Base-by-base conservation (phyloP, 169 alveolate genomes). In the Plasmodium knowlesi region DNA sequence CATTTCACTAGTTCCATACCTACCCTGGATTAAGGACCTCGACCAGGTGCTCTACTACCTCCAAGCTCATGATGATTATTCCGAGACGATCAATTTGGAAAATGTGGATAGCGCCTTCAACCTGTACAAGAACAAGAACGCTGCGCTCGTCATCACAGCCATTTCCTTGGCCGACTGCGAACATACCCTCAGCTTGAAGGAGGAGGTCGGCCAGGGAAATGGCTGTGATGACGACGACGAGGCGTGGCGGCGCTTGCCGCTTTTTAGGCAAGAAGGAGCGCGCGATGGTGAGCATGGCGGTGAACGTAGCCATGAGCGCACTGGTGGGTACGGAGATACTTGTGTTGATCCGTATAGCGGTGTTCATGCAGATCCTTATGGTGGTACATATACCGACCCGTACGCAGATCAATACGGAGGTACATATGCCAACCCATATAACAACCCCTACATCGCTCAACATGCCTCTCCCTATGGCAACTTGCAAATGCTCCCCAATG, bases 21-120 rank as follows among this genome's bases (percentile, higher is more conserved):
- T 96, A 4, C 98, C 98, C 53, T 96, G 98, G 98, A 90, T 96
- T 14, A 92, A 96, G 28, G 96, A 96, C 67, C 92, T 95, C 37
- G 96, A 95, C 76, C 80, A 96, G 28, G 97, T 96, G 32, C 85
- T 95, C 41, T 95, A 94, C 39, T 95, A 95, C 93, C 92, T 96
- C 41, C 91, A 95, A 32, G 96, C 98, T n/a, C 89, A 93, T 22
- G 96, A 96, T 57, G 98, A 96, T 37, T 96, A 92, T 71, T 95
- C 97, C 32, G 97, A 96, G 93, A 94, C 97, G 8, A 78, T 96
- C 43, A 93, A 96, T 57, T 61, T 96, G 50, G 84, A 94, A 71
- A 92, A 92, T 72, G 73, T 96, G 46, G 96, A 96, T 25, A 91
- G 9, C 53, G 94, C 94, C 10, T 80, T 92, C 41, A 84, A 82